Conservation (phyloP, 768 basidiomycete species). For the Trichaptum fuscoviolaceum region DNA sequence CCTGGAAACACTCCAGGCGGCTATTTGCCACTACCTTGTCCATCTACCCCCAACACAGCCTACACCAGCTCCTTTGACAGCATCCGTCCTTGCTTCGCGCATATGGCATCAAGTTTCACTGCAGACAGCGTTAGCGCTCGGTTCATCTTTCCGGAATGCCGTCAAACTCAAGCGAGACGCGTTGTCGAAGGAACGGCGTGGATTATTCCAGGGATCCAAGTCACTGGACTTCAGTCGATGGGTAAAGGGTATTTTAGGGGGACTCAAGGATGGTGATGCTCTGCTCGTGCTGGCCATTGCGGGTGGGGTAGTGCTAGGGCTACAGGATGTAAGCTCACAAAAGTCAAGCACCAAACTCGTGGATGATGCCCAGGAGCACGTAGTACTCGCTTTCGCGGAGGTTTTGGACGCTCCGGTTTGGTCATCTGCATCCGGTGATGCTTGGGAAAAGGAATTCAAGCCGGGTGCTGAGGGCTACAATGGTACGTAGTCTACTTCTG, state of each 20-base stretch:
- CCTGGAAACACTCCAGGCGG: slow-evolving; percentile 44
- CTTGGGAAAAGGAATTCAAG: slow-evolving; percentile 69
- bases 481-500: slow-evolving; percentile 16
- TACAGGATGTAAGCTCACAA: slow-evolving; percentile 46
- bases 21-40: slow-evolving; percentile 56
- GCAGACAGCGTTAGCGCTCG: slow-evolving; percentile 43
- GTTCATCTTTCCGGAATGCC: slow-evolving; percentile 56
- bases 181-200: slow-evolving; percentile 28
- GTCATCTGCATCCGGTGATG: slow-evolving; percentile 19
- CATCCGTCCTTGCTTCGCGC: slow-evolving; percentile 49
- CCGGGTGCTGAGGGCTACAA: slow-evolving; percentile 41
- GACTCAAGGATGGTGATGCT: slow-evolving; percentile 34
- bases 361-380: slow-evolving; percentile 52
- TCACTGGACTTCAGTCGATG: slow-evolving; percentile 43
- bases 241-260: slow-evolving; percentile 63
- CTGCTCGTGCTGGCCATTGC: slow-evolving; percentile 57
- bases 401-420: slow-evolving; percentile 55
- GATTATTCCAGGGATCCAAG: slow-evolving; percentile 24
- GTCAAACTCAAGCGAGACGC: slow-evolving; percentile 46
- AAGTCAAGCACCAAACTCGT: slow-evolving; percentile 22
- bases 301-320: slow-evolving; percentile 58
- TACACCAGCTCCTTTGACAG: slow-evolving; percentile 53
- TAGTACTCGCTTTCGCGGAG: slow-evolving; percentile 67
- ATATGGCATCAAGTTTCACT: slow-evolving; percentile 46
- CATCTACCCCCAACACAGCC: slow-evolving; percentile 29